phyloP scores from a whole-genome alignment of 2,329 filamentous ascomycete species.

The Fusarium sp. region DNA sequence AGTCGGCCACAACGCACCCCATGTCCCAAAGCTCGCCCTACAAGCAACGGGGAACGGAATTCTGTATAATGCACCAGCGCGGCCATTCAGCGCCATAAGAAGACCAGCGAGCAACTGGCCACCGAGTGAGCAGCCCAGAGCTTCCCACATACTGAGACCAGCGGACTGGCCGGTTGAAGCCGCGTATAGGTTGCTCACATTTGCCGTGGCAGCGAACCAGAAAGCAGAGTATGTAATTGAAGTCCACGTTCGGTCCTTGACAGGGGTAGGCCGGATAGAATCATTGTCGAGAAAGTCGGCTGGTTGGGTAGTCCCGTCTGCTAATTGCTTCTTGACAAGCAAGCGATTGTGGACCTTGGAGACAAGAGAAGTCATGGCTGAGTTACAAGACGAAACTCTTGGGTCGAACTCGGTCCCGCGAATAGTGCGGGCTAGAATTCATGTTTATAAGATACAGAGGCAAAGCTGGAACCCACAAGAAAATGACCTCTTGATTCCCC shows the following conservation, averaged over 20 bases:
- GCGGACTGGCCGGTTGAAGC: conserved; percentile 4
- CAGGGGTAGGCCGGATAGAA: conserved; percentile 6
- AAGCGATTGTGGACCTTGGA: not conserved
- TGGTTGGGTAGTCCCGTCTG: not conserved
- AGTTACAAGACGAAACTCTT: not conserved
- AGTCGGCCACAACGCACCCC: conserved; percentile 15
- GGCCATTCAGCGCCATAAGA: conserved; percentile 15
- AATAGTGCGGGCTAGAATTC: not conserved
- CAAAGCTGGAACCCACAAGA: not conserved
- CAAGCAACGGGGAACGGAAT: conserved; percentile 14
- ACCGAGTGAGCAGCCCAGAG: conserved; percentile 2
- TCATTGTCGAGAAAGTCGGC: conserved; percentile 22
- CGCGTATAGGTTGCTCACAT: not conserved
- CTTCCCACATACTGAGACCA: conserved; percentile 9
- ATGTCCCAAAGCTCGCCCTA: conserved; percentile 10
- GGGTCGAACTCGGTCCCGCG: too few relatives aligned
- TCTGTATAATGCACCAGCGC: conserved; percentile 2
- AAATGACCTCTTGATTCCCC: not conserved
- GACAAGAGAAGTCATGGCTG: not conserved
- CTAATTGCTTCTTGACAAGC: not conserved
- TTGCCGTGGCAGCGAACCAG: not conserved
- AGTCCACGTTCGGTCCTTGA: conserved; percentile 15
- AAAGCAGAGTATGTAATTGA: conserved; percentile 17
- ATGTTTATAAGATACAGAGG: not conserved
- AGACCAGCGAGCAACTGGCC: conserved; percentile 9